Percentiles rank a stretch among this genome's conserved stretches.
phyloP scores from a whole-genome alignment of 768 basidiomycete genomes.

The Exidia glandulosa region DNA sequence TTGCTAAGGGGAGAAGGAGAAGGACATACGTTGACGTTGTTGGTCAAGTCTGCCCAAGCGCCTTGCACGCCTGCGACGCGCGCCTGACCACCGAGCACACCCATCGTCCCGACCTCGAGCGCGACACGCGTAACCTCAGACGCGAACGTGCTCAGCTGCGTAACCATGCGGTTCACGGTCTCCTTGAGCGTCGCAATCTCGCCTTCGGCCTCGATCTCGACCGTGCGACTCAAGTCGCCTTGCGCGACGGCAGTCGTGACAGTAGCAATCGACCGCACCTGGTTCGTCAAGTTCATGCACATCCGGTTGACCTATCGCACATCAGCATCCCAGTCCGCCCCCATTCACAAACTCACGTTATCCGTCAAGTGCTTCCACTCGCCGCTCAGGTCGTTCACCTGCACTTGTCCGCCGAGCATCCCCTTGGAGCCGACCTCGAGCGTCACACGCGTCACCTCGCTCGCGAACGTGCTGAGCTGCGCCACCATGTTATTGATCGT shows the following conservation, averaged over 20 bases:
- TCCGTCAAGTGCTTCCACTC: constrained; percentile 92
- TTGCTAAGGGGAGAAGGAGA: neutral
- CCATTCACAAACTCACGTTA: constrained; percentile 33
- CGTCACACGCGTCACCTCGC: constrained; percentile 68
- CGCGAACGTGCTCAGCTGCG: constrained; percentile 47
- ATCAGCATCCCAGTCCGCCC: neutral
- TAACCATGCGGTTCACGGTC: constrained; percentile 42
- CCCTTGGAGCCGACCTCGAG: constrained; percentile 90
- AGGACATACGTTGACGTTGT: constrained; percentile 72
- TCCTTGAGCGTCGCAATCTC: constrained; percentile 31
- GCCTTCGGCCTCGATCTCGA: constrained; percentile 31
- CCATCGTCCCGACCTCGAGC: constrained; percentile 82
- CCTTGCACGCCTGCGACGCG: constrained; percentile 85
- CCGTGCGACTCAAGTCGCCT: constrained; percentile 51
- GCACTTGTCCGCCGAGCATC: constrained; percentile 87
- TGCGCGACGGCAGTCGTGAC: constrained; percentile 66
- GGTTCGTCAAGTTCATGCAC: constrained; percentile 13
- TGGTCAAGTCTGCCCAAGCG: constrained; percentile 84
- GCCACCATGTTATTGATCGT: constrained; percentile 20
- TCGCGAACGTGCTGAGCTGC: constrained; percentile 8
- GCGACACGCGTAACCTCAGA: constrained; percentile 61
- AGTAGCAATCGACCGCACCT: constrained; percentile 16
- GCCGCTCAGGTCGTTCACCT: constrained; percentile 81
- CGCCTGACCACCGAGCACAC: constrained; percentile 84
- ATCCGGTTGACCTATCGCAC: neutral